A percentile compares a stretch with the other conserved stretches of the same genome.
Evolutionary conservation across 345 rosid species (phyloP).

Genomic region (Corchorus capsularis): DNA sequence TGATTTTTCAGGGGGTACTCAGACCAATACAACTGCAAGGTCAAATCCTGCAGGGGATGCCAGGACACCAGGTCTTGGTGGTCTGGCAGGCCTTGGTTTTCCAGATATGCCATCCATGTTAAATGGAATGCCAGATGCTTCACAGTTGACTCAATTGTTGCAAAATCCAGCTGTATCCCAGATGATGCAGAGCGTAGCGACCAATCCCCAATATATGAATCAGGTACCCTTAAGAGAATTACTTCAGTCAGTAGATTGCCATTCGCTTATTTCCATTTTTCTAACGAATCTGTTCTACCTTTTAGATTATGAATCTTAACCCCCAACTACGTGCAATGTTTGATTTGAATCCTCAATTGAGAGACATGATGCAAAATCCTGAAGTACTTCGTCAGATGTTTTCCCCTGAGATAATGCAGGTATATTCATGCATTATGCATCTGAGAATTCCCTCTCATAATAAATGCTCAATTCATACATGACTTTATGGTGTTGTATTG

Average conservation of each 20-base stretch:
- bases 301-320: conserved; percentile 54
- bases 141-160: conserved; percentile 67
- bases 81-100: conserved; percentile 67
- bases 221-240: conserved; percentile 50
- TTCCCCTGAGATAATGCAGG: conserved; percentile 88
- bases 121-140: conserved; percentile 57
- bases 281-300: conserved; percentile 11
- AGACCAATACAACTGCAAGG: conserved; percentile 53
- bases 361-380: conserved; percentile 91
- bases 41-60: conserved; percentile 53
- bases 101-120: conserved; percentile 60
- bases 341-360: conserved; percentile 71
- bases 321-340: conserved; percentile 61
- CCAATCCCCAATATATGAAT: conserved; percentile 83
- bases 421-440: conserved; percentile 13
- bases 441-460: conserved; percentile 2
- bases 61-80: conserved; percentile 57
- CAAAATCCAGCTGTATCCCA: conserved; percentile 85
- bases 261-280: conserved; percentile 17
- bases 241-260: conserved; percentile 5
- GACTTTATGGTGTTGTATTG: conserved; percentile 5
- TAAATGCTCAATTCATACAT: not conserved
- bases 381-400: conserved; percentile 76
- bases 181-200: conserved; percentile 76
- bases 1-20: conserved; percentile 43